phyloP scores from a whole-genome alignment of 2,329 filamentous ascomycete genomes.

The Capronia epimyces region DNA sequence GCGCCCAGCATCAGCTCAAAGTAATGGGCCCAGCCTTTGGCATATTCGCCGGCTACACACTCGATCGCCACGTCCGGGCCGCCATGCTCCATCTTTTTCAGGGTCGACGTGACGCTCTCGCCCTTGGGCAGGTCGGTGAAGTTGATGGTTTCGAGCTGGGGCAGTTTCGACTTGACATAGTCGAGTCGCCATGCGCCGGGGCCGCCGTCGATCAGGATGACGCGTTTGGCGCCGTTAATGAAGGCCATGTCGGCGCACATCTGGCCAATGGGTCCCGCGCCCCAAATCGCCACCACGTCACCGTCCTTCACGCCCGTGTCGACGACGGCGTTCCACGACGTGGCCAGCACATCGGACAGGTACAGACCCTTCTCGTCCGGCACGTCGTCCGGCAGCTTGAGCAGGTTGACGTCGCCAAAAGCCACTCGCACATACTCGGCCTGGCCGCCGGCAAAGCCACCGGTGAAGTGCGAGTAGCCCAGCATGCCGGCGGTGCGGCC shows the following conservation, averaged over 20 bases:
- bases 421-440: conserved; percentile 82
- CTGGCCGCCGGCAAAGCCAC: conserved; percentile 81
- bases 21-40: conserved; percentile 58
- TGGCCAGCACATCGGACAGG: conserved; percentile 73
- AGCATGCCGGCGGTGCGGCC: conserved; percentile 68
- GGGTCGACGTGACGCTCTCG: conserved; percentile 61
- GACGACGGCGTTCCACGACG: conserved; percentile 75
- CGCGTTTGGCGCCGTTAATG: conserved; percentile 64
- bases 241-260: conserved; percentile 66
- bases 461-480: conserved; percentile 69
- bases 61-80: conserved; percentile 73
- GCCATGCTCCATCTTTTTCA: conserved; percentile 68
- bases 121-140: conserved; percentile 59
- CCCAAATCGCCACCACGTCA: conserved; percentile 77
- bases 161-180: conserved; percentile 60
- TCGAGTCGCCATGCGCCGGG: conserved; percentile 59
- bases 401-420: conserved; percentile 71
- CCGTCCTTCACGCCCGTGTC: conserved; percentile 74
- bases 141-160: conserved; percentile 63
- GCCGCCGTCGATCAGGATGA: conserved; percentile 75
- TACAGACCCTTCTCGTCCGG: conserved; percentile 81
- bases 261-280: conserved; percentile 79
- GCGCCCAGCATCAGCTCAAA: conserved; percentile 58
- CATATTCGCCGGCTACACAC: conserved; percentile 58
- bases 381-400: conserved; percentile 70